phyloP scores from a whole-genome alignment of 2,329 filamentous ascomycete genomes.

The Bipolaris zeicola region DNA sequence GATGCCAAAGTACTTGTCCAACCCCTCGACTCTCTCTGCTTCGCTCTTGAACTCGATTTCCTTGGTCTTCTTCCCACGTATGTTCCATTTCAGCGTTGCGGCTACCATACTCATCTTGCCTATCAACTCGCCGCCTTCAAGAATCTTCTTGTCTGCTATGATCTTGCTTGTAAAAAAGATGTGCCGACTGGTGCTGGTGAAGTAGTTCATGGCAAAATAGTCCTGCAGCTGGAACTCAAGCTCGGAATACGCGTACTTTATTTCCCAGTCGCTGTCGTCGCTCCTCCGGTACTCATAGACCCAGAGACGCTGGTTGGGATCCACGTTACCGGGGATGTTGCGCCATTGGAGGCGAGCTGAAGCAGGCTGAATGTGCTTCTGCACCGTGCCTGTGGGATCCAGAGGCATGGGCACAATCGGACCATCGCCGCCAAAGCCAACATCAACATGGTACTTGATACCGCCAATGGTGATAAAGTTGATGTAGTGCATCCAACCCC shows the following conservation, averaged over 20 bases:
- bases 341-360: slow-evolving; percentile 41
- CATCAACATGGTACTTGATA: slow-evolving; percentile 49
- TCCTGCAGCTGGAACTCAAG: slow-evolving; percentile 44
- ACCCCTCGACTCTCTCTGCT: slow-evolving; percentile 50
- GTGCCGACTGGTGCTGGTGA: slow-evolving; percentile 40
- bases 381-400: slow-evolving; percentile 30
- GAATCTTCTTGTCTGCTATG: slow-evolving; percentile 59
- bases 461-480: slow-evolving; percentile 50
- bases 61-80: slow-evolving; percentile 50
- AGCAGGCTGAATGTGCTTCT: slow-evolving; percentile 40
- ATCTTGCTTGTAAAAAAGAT: slow-evolving; percentile 42
- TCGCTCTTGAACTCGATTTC: slow-evolving; percentile 51
- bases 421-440: slow-evolving; percentile 51
- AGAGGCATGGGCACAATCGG: slow-evolving; percentile 49
- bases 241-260: slow-evolving; percentile 67
- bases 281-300: slow-evolving; percentile 48
- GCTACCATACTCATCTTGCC: slow-evolving; percentile 52
- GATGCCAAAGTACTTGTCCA: slow-evolving; percentile 55
- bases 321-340: slow-evolving; percentile 41
- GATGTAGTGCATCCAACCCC: slow-evolving; percentile 53
- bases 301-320: slow-evolving; percentile 51
- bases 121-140: slow-evolving; percentile 43
- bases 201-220: slow-evolving; percentile 44
- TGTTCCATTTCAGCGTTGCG: slow-evolving; percentile 54
- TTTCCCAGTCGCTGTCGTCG: slow-evolving; percentile 59